These are phyloP conservation scores for Rutidosis leptorrhynchoides DNA, from an alignment of 129 eudicot genomes.

Conservation along the genomic window DNA sequence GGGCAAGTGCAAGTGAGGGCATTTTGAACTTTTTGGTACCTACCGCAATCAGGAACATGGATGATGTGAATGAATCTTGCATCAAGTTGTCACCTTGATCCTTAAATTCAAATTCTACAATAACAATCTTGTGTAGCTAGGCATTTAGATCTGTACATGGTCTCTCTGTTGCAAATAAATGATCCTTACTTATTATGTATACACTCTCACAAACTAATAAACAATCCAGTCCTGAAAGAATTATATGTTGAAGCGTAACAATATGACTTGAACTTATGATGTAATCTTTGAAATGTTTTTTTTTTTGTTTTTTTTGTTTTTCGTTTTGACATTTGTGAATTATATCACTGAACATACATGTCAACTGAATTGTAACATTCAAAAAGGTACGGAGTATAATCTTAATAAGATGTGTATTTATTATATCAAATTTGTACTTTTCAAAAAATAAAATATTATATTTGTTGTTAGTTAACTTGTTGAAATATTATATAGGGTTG, in stretches of 20 bases:
- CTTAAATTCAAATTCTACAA: background rate
- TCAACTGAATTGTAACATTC: no score
- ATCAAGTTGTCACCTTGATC: constrained; percentile 20
- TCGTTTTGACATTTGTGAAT: constrained; percentile 2
- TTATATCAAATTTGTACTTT: no score
- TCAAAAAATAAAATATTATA: no score
- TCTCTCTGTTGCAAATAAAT: constrained; percentile 13
- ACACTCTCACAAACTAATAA: constrained; percentile 11
- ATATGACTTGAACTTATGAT: background rate
- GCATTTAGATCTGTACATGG: constrained; percentile 18
- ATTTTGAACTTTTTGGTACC: background rate
- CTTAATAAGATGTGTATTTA: no score
- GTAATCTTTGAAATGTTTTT: background rate
- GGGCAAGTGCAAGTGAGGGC: constrained; percentile 20
- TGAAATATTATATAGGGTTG: no score
- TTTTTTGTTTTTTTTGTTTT: background rate
- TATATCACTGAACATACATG: background rate
- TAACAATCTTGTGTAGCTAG: constrained; percentile 3
- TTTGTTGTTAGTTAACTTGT: no score
- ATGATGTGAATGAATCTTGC: constrained; percentile 16
- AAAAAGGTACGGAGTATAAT: no score
- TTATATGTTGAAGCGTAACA: constrained; percentile 10
- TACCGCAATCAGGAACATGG: background rate
- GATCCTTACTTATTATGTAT: constrained; percentile 8
- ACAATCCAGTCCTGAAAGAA: constrained; percentile 1